Conservation (phyloP, 805 yeast species). For the Ogataea pignaliae region DNA sequence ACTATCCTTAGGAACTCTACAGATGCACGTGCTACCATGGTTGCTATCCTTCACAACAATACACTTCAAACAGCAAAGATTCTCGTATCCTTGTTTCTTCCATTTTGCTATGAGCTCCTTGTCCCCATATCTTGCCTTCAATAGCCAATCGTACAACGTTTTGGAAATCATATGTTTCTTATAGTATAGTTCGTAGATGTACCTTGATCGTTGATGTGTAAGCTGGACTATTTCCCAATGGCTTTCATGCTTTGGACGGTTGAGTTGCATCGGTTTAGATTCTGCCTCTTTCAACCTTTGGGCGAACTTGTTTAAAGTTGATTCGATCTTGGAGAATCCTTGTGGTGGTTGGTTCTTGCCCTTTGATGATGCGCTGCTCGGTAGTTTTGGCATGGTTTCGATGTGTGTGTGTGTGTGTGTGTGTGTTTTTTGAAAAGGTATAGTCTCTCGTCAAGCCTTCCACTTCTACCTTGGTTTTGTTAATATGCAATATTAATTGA, state of each 20-base stretch:
- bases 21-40: slow-evolving; percentile 71
- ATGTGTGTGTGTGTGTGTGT: too few relatives aligned
- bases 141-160: slow-evolving; percentile 69
- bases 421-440: too few relatives aligned
- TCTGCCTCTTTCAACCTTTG: slow-evolving; percentile 54
- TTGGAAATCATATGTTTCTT: slow-evolving; percentile 61
- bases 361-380: slow-evolving; percentile 16
- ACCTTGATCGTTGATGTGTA: slow-evolving; percentile 73
- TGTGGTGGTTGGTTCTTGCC: slow-evolving; percentile 56
- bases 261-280: slow-evolving; percentile 32
- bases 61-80: slow-evolving; percentile 78
- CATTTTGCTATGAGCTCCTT: slow-evolving; percentile 68
- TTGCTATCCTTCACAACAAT: slow-evolving; percentile 59
- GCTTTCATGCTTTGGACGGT: slow-evolving; percentile 50
- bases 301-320: slow-evolving; percentile 58
- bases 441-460: too few relatives aligned
- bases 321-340: slow-evolving; percentile 66
- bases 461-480: too few relatives aligned
- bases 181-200: slow-evolving; percentile 70
- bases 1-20: slow-evolving; percentile 73
- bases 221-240: slow-evolving; percentile 68
- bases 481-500: too few relatives aligned
- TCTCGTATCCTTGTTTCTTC: slow-evolving; percentile 67
- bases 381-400: too few relatives aligned
- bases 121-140: slow-evolving; percentile 65